phyloP scores from a whole-genome alignment of 345 rosid species.

The Sonneratia caseolaris region DNA sequence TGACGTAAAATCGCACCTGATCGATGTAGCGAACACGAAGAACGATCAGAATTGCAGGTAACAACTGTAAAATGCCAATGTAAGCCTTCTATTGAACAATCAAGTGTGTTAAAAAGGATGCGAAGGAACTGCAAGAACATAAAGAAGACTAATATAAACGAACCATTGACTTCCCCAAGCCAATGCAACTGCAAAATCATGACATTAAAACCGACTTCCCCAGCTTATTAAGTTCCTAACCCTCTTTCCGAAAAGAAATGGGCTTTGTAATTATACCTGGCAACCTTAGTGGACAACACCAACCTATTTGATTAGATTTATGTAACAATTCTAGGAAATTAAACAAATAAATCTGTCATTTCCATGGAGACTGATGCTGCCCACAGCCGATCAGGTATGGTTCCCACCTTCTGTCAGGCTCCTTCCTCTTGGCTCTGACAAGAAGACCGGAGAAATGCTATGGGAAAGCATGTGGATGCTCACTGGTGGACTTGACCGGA shows the following conservation, averaged over 20 bases:
- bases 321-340: neutral
- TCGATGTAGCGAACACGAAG: neutral
- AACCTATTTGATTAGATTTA: conserved; percentile 2
- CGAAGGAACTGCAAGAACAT: neutral
- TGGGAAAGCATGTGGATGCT: conserved; percentile 39
- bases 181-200: too few relatives aligned
- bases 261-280: neutral
- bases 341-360: conserved; percentile 15
- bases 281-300: neutral
- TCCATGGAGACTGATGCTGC: conserved; percentile 71
- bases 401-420: conserved; percentile 78
- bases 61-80: neutral
- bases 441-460: conserved; percentile 56
- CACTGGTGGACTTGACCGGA: conserved; percentile 45
- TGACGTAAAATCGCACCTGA: neutral
- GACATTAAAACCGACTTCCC: neutral
- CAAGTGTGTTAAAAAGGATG: neutral
- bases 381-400: conserved; percentile 24
- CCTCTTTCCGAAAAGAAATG: neutral
- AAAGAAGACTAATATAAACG: neutral
- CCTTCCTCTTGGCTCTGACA: conserved; percentile 64
- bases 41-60: neutral
- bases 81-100: neutral
- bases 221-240: neutral
- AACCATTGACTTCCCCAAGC: neutral